Evolutionary conservation across 345 rosid genomes (phyloP), one percentile per base, ranked within the genome.

Genomic region (Citrus medica): DNA sequence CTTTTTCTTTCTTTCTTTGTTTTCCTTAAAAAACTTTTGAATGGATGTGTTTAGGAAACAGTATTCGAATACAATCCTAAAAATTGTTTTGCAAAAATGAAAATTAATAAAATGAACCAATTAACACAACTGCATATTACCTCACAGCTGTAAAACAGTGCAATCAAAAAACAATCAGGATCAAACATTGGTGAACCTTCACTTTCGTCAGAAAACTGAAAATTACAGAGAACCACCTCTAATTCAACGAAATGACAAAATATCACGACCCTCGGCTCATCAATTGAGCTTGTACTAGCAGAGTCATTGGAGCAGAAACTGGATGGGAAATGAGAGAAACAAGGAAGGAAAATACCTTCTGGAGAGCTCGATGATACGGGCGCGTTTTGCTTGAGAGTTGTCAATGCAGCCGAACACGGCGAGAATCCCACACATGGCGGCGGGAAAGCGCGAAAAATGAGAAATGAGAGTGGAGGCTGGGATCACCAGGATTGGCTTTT

Each of bases 361-460:
- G 80, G 97, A 92, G 71, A 92, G 84, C 73, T 92, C 94, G 85
- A 92, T 88, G 82, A 92, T 85, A 76, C 97, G 97, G 67, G 97
- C 85, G 53, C 97, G 97, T 85, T 89, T 91, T 0, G 93, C 91
- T 74, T 90, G 97, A 2, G 97, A 90, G 86, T 74, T 87, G 79
- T 92, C 93, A 35, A 76, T 32, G 83, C 94, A 92, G 38, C 97
- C 97, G 48, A 92, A 77, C 30, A 88, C 94, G 28, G 97, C 94
- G 28, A 92, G 93, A 68, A 92, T 92, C 62, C 97, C 97, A 86
- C 97, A 93, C 97, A 93, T 92, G 87, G 85, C 53, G 19, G 74
- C 68, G 51, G 14, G 7, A 58, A 1, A 46, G 35, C 60, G 60
- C 46, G 76, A 63, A 69, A 63, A 56, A 68, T 32, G 28, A 6